phyloP scores from a whole-genome alignment of 306 rosid species.

The Corylus heterophylla region DNA sequence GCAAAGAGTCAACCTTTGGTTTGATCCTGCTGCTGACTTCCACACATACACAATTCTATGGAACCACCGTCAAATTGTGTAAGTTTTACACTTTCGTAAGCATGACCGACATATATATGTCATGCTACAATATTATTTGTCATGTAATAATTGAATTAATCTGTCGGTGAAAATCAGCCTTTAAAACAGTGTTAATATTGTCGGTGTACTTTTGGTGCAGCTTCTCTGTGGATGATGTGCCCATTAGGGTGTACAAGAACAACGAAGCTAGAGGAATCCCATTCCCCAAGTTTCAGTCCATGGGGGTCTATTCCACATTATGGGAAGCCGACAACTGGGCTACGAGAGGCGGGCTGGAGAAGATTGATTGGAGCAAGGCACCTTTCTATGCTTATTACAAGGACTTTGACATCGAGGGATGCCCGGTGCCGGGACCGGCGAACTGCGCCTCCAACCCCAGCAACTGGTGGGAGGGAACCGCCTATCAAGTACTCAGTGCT shows the following conservation, averaged over 20 bases:
- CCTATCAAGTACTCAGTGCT: conserved; percentile 58
- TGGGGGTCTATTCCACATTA: conserved; percentile 84
- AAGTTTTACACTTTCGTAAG: conserved; percentile 26
- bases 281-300: conserved; percentile 67
- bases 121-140: too few species aligned
- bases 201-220: conserved; percentile 33
- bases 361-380: conserved; percentile 89
- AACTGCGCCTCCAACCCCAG: conserved; percentile 56
- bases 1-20: conserved; percentile 91
- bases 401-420: conserved; percentile 90
- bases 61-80: conserved; percentile 73
- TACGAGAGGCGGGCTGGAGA: conserved; percentile 95
- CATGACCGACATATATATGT: background rate
- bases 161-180: too few species aligned
- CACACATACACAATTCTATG: conserved; percentile 83
- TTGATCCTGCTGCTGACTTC: conserved; percentile 74
- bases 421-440: conserved; percentile 66
- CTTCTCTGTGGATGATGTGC: conserved; percentile 67
- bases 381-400: conserved; percentile 80
- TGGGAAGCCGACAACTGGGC: conserved; percentile 99
- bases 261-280: conserved; percentile 71
- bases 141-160: too few species aligned
- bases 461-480: conserved; percentile 88
- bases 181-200: background rate
- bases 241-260: conserved; percentile 90